Conservation (phyloP, 1,284 basidiomycete genomes). For the Cerioporus squamosus region DNA sequence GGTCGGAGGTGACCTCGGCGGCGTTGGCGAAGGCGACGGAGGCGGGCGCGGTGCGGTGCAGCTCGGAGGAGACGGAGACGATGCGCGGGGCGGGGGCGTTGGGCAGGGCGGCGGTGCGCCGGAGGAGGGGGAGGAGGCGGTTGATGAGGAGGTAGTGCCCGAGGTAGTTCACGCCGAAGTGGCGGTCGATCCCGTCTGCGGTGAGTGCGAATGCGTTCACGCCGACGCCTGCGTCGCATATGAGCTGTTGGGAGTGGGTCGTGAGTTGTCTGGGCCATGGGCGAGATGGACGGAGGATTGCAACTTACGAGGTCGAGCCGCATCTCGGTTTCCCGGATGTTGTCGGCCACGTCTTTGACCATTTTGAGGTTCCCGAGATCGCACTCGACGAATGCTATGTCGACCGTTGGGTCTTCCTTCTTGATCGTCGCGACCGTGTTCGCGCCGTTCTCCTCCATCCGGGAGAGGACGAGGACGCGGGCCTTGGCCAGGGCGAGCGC, state of each 20-base stretch:
- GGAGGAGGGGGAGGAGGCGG: slow-evolving; percentile 45
- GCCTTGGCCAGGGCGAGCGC: slow-evolving; percentile 41
- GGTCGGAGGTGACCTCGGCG: slow-evolving; percentile 39
- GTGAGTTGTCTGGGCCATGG: no score
- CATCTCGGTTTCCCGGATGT: slow-evolving; percentile 36
- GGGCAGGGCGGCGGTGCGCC: slow-evolving; percentile 39
- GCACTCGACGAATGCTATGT: slow-evolving; percentile 44
- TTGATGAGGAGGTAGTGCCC: slow-evolving; percentile 49
- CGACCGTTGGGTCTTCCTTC: slow-evolving; percentile 29
- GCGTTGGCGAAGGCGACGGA: slow-evolving; percentile 38
- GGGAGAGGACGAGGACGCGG: slow-evolving; percentile 44
- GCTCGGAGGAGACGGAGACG: slow-evolving; percentile 46
- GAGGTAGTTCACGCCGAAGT: slow-evolving; percentile 43
- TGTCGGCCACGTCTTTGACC: slow-evolving; percentile 42
- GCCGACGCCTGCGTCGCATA: slow-evolving; percentile 45
- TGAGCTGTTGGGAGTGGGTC: no score
- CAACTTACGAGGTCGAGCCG: slow-evolving; percentile 43
- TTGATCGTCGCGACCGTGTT: slow-evolving; percentile 43
- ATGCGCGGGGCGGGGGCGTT: slow-evolving; percentile 39
- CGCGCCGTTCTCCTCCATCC: slow-evolving; percentile 44
- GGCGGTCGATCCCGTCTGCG: slow-evolving; percentile 41
- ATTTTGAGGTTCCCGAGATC: slow-evolving; percentile 43
- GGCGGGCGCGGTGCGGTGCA: slow-evolving; percentile 42
- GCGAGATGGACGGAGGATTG: not conserved
- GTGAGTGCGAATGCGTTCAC: slow-evolving; percentile 42